Evolutionary conservation across 2,329 filamentous ascomycete genomes (phyloP), one percentile per base, ranked within the genome.

Genomic region (Penicillium sp.): DNA sequence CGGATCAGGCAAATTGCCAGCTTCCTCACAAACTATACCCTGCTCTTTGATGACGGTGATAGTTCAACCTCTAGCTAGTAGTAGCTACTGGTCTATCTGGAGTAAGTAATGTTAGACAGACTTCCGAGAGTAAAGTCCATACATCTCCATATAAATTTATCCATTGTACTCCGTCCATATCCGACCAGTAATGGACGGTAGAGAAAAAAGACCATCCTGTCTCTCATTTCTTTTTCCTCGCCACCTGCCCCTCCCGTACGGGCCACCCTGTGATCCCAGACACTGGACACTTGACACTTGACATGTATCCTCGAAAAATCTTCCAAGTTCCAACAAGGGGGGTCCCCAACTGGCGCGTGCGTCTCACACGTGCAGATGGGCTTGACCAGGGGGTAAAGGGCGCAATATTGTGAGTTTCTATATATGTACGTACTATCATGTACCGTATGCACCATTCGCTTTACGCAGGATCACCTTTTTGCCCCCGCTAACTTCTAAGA

Each of bases 271-370:
- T 13, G 26, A 50, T 50, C 44, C 24, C 24, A 26, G 9, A 49
- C 24, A 49, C 15, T 47, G 24, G 44, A 17, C 4, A 47, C 13
- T 28, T n/a, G 22, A 26, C 24, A 50, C 26, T 50, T 35, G 47
- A 35, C n/a, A 42, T n/a, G n/a, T n/a, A n/a, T 19, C 35, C 19
- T 22, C 26, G 28, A 26, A 47, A 33, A 58, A 28, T 37, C 55
- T 24, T 47, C 22, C 37, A 22, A 58, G 51, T 24, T 47, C 22
- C 37, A 22, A 58, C 64, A 40, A 28, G 24, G 26, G 45, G 59
- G 60, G 49, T 65, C 57, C 44, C 58, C 42, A 17, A 22, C 49
- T 54, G 64, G 64, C 51, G 61, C 64, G 64, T 64, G 64, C 64
- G 54, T 60, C 28, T 33, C 53, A 65, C 61, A 65, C 64, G 61